Base-by-base conservation (phyloP, 257 asterid species). In the Nicotiana sylvestris region DNA sequence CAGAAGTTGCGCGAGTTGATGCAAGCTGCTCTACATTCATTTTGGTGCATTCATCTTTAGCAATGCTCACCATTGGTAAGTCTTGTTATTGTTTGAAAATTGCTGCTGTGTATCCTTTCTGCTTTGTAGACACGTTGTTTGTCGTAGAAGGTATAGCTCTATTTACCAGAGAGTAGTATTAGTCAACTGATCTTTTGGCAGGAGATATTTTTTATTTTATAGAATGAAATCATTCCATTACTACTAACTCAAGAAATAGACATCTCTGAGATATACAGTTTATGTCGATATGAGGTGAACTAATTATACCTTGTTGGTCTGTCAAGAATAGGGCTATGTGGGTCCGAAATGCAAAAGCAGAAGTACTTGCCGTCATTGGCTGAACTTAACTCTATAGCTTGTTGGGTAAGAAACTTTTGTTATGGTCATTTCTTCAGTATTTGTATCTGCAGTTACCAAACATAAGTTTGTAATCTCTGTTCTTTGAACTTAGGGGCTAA, bases 1-100 rank as follows among this genome's bases (percentile, higher is more conserved):
- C 97, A 39, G 99, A 96, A 90, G 37, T 91, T 82, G 96, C 99
- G 30, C 91, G 99, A 88, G 99, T 96, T 85, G 99, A 96, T 88
- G 99, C 98, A 84, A 96, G 99, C 85, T 90, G 94, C 88, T 94
- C 97, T 74, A 88, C 97, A 49, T 93, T 96, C 91, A 81, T 96
- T 62, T 89, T 96, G 92, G 98, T 92, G 85, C 99, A 96, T 86
- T 91, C 98, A 81, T 90, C 97, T 66, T 88, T 96, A 90, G 98
- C 92, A 60, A 96, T 96, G 98, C 92, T 90, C 78, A 96, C 99
- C 17, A 90, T 94, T 85, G 98, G 98, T 93, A 82, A 84, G 82
- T 76, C 82, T 84, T 66, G 76, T 74, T 67, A 13, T 61, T 83
- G n/a, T 80, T 78, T 82, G 56, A 60, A 39, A 46, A 72, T 49